phyloP scores from a whole-genome alignment of 306 rosid species.

The Begonia masoniana region DNA sequence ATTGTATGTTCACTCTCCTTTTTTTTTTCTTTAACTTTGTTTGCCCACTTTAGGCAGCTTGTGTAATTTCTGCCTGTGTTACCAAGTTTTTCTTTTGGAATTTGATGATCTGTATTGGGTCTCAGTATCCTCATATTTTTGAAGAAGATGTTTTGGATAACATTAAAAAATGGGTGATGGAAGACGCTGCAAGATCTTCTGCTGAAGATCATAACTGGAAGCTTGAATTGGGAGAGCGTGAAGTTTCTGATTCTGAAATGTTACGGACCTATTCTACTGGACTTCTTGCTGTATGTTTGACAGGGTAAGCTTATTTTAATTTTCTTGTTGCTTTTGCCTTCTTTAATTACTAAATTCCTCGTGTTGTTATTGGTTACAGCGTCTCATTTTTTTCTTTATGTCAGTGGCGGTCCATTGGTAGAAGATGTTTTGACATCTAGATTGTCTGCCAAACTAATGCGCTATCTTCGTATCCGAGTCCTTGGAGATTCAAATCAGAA shows the following conservation, averaged over 20 bases:
- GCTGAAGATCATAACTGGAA: conserved; percentile 47
- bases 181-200: conserved; percentile 35
- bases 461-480: conserved; percentile 73
- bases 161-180: conserved; percentile 72
- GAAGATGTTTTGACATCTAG: conserved; percentile 94
- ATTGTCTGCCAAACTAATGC: conserved; percentile 92
- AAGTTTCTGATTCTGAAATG: conserved; percentile 76
- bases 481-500: conserved; percentile 84
- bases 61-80: too few species aligned
- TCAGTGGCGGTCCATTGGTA: conserved; percentile 67
- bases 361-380: conserved; percentile 1
- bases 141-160: conserved; percentile 70
- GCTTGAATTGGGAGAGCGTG: conserved; percentile 35
- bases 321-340: conserved; percentile 3
- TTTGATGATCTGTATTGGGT: conserved; percentile 2
- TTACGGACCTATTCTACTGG: conserved; percentile 84
- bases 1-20: conserved; percentile 32
- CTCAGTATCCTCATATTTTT: conserved; percentile 89
- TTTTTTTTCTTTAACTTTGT: not conserved
- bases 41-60: too few species aligned
- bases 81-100: too few species aligned
- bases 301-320: conserved; percentile 29
- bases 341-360: conserved; percentile 4
- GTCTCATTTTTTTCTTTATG: conserved; percentile 6
- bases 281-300: conserved; percentile 74